A percentile compares a stretch with the other conserved stretches of the same genome.
Conservation (phyloP, 371 early-diverging fungal genomes). For the Mortierella sp. region DNA sequence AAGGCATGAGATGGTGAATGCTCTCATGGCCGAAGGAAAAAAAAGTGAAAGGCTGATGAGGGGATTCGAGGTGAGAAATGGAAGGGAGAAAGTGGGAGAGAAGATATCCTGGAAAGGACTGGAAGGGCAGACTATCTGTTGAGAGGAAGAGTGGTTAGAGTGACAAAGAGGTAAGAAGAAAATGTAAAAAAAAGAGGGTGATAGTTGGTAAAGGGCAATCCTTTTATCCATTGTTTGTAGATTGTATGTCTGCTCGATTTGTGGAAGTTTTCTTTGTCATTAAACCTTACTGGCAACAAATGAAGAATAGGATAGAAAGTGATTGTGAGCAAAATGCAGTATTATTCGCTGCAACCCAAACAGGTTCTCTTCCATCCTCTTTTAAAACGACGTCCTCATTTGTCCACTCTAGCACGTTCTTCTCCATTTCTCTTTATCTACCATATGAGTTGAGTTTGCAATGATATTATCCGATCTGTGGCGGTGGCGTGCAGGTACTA, state of each 20-base stretch:
- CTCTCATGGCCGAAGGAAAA: slow-evolving; percentile 27
- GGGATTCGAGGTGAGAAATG: not conserved
- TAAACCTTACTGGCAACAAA: slow-evolving; percentile 4
- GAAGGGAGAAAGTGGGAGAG: not conserved
- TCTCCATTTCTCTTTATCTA: not conserved
- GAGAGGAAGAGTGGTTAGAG: not conserved
- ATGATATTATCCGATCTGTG: too few relatives aligned
- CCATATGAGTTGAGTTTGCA: too few relatives aligned
- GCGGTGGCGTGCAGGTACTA: too few relatives aligned
- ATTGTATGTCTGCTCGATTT: not conserved
- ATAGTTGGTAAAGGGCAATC: slow-evolving; percentile 26
- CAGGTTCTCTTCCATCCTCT: not conserved
- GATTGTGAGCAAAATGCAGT: not conserved
- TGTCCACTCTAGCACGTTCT: not conserved
- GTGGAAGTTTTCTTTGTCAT: not conserved
- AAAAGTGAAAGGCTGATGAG: not conserved
- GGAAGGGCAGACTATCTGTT: slow-evolving; percentile 14
- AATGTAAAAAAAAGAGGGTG: slow-evolving; percentile 1
- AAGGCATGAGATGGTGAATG: slow-evolving; percentile 45
- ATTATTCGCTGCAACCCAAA: not conserved
- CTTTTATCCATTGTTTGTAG: slow-evolving; percentile 10
- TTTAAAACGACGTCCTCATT: not conserved
- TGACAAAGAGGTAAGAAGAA: slow-evolving; percentile 11
- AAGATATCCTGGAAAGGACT: slow-evolving; percentile 21
- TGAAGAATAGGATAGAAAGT: not conserved